phyloP scores from a whole-genome alignment of 768 basidiomycete species.

The Grammothele lineata region DNA sequence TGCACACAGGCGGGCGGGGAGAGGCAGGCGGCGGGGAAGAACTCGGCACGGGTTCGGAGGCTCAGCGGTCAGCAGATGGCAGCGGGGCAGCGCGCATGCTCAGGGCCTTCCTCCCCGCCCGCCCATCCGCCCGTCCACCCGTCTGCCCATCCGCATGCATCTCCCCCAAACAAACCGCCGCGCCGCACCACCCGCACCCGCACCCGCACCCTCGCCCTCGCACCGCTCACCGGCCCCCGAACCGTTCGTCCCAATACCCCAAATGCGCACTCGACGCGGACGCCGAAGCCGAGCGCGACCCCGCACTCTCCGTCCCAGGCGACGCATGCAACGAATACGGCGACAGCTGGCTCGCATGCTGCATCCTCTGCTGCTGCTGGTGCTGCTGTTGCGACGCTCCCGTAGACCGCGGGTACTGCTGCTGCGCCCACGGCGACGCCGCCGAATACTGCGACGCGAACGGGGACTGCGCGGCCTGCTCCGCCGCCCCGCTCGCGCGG shows the following conservation, averaged over 20 bases:
- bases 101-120: neutral
- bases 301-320: neutral
- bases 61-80: too few relatives aligned
- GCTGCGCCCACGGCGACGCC: too few relatives aligned
- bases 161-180: too few relatives aligned
- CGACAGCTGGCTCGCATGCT: neutral
- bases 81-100: too few relatives aligned
- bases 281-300: slow-evolving; percentile 6
- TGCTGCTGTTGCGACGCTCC: slow-evolving; percentile 3
- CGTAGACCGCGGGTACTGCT: neutral
- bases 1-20: too few relatives aligned
- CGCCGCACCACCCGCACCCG: neutral
- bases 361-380: neutral
- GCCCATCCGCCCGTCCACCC: neutral
- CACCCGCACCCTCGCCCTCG: neutral
- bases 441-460: too few relatives aligned
- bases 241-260: slow-evolving; percentile 10
- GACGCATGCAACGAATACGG: slow-evolving; percentile 12
- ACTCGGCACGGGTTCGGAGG: too few relatives aligned
- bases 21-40: too few relatives aligned
- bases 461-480: too few relatives aligned
- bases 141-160: neutral
- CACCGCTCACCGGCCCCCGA: slow-evolving; percentile 8
- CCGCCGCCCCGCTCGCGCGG: too few relatives aligned
- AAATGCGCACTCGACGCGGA: slow-evolving; percentile 5